These are phyloP conservation scores for Trypanosoma avium DNA, from an alignment of 208 protist species.

Conservation along the genomic window DNA sequence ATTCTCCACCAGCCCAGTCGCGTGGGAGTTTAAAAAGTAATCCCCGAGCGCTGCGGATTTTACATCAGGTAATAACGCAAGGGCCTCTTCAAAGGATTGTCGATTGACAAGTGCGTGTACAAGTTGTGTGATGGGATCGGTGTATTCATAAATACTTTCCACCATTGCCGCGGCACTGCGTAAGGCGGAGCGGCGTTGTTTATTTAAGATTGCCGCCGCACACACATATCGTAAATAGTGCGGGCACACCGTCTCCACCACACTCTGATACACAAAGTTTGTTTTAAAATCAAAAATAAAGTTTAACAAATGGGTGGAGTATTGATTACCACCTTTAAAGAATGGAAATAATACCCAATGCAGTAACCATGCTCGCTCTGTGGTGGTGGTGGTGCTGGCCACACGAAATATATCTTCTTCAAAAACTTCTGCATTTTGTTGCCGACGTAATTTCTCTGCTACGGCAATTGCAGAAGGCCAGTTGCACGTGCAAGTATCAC, in stretches of 20 bases:
- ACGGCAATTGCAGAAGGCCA: constrained; percentile 82
- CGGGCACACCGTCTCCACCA: constrained; percentile 87
- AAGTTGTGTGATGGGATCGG: constrained; percentile 83
- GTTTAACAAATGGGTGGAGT: constrained; percentile 74
- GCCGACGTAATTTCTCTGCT: constrained; percentile 64
- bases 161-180: constrained; percentile 62
- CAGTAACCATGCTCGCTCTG: constrained; percentile 82
- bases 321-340: constrained; percentile 87
- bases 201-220: constrained; percentile 84
- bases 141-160: constrained; percentile 82
- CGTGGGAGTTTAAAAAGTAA: constrained; percentile 83
- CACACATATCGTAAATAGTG: constrained; percentile 91
- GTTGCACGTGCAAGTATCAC: constrained; percentile 78
- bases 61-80: constrained; percentile 74
- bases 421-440: constrained; percentile 58
- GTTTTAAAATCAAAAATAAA: constrained; percentile 80
- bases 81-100: constrained; percentile 76
- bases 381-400: constrained; percentile 61
- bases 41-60: constrained; percentile 54
- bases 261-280: constrained; percentile 71
- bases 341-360: constrained; percentile 93
- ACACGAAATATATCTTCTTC: constrained; percentile 68
- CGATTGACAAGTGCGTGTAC: constrained; percentile 63
- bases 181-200: constrained; percentile 67
- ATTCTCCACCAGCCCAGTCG: constrained; percentile 71